Percentiles rank a stretch among this genome's conserved stretches.
Conservation (phyloP, 1,139 yeast genomes). For the Blastobotrys apis region DNA sequence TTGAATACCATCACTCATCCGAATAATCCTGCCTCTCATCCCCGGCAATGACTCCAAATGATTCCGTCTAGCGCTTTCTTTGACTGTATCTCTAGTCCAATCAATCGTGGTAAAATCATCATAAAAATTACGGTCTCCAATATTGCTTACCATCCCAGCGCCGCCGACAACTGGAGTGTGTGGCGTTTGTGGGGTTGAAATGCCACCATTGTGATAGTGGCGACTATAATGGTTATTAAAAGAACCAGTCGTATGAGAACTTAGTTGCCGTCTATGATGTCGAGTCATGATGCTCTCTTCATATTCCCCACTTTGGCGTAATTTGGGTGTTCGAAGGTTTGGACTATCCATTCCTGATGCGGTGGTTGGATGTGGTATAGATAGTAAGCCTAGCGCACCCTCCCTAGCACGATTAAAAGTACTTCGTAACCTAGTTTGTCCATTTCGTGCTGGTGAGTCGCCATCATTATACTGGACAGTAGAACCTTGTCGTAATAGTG, state of each 20-base stretch:
- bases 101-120: conserved; percentile 69
- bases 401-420: neutral
- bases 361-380: no score
- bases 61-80: conserved; percentile 46
- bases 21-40: conserved; percentile 32
- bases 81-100: conserved; percentile 54
- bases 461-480: no score
- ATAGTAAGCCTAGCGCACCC: neutral
- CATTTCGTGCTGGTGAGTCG: no score
- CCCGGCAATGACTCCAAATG: conserved; percentile 38
- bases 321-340: neutral
- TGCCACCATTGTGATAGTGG: neutral
- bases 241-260: no score
- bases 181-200: neutral
- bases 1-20: conserved; percentile 36
- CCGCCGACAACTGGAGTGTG: neutral
- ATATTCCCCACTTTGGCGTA: no score
- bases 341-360: no score
- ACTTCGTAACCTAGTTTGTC: neutral
- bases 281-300: conserved; percentile 1
- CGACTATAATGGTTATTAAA: neutral
- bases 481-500: no score
- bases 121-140: conserved; percentile 32
- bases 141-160: neutral
- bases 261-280: conserved; percentile 2